These are phyloP conservation scores for Apiotrichum gracile DNA, from an alignment of 1,284 basidiomycete genomes.

Conservation along the genomic window DNA sequence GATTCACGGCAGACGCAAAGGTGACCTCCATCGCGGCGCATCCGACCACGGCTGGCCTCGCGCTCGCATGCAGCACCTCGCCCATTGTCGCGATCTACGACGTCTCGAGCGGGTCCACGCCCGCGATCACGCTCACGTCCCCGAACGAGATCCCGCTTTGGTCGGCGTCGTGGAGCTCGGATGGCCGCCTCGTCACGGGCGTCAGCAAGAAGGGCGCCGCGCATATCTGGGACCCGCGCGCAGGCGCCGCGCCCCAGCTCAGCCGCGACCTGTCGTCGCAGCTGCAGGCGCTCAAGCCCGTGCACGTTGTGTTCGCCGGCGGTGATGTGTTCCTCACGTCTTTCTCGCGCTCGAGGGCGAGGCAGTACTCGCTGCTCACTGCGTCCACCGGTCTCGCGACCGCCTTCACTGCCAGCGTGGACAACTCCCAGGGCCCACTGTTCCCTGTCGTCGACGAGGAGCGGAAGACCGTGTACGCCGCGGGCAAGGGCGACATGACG, in stretches of 20 bases:
- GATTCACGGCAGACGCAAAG: slow-evolving; percentile 5
- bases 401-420: slow-evolving; percentile 37
- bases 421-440: slow-evolving; percentile 44
- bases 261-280: slow-evolving; percentile 19
- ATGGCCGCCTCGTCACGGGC: slow-evolving; percentile 38
- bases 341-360: slow-evolving; percentile 36
- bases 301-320: slow-evolving; percentile 31
- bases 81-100: slow-evolving; percentile 40
- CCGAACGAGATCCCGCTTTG: slow-evolving; percentile 29
- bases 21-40: slow-evolving; percentile 43
- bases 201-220: slow-evolving; percentile 41
- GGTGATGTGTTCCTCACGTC: slow-evolving; percentile 46
- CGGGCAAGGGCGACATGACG: slow-evolving; percentile 48
- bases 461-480: slow-evolving; percentile 44
- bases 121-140: slow-evolving; percentile 18
- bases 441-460: slow-evolving; percentile 45
- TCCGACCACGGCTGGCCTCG: slow-evolving; percentile 42
- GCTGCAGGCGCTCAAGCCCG: slow-evolving; percentile 42
- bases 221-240: slow-evolving; percentile 42
- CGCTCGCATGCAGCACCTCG: slow-evolving; percentile 28
- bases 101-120: slow-evolving; percentile 14
- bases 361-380: slow-evolving; percentile 34
- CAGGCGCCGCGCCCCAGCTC: slow-evolving; percentile 14
- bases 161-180: slow-evolving; percentile 41
- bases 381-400: slow-evolving; percentile 26